Evolutionary conservation across 768 basidiomycete species (phyloP), one percentile per base, ranked within the genome.

Genomic region (Mycena vulgaris): DNA sequence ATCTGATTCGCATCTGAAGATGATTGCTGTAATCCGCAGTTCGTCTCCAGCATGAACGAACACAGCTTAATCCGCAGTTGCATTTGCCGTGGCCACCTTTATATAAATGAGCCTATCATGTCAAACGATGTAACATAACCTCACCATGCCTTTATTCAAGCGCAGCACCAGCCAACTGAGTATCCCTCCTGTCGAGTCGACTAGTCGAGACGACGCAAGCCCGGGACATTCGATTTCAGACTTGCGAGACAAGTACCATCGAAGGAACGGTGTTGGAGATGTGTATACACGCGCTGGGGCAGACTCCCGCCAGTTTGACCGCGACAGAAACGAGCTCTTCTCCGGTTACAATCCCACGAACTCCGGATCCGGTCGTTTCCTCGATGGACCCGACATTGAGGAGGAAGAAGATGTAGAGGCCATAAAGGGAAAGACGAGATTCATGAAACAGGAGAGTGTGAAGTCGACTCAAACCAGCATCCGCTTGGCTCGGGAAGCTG

Each of bases 391-490:
- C 48, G 80, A 83, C 1, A 86, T 86, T 37, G 84, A 88, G 74
- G 87, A 89, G 72, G 85, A 86, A 40, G 90, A 91, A 8, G 92
- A 92, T 58, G 84, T 92, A 17, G 93, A 94, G 78, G 90, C 88
- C 25, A 94, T 95, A 80, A 94, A 93, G 81, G 88, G 91, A 75
- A 88, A 91, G 78, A 91, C 90, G 64, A 82, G 86, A 59, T 89
- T 86, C 73, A 75, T 89, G 70, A 94, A 95, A 82, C 92, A 93
- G 80, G 92, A 94, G 74, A 88, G 86, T 71, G 87, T 94, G 47
- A 88, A 88, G 60, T 89, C 89, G 25, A 90, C 92, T 2, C 82
- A 93, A 68, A 94, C 93, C 74, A 93, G 93, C 11, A 81, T 95
- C 60, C 83, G 91, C 59, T 86, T 94, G 73, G 93, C 93, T 40